These are phyloP conservation scores for Phylloporus arenicola DNA, from an alignment of 768 basidiomycete genomes.

Conservation along the genomic window DNA sequence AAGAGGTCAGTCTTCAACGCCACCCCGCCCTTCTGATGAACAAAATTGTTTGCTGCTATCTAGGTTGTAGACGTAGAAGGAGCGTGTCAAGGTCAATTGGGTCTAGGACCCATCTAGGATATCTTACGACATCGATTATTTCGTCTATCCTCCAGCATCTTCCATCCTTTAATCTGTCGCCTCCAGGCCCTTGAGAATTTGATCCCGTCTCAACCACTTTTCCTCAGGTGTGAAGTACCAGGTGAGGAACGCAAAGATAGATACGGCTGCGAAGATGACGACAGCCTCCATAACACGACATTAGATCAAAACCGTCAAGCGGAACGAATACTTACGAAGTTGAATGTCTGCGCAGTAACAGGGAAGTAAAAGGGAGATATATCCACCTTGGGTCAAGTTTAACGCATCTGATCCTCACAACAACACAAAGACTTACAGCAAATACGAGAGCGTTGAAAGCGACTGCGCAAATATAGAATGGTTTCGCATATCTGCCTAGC, in stretches of 20 bases:
- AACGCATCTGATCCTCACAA: slow-evolving; percentile 3
- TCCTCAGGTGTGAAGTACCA: slow-evolving; percentile 80
- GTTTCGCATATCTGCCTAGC: slow-evolving; percentile 59
- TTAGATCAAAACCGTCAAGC: slow-evolving; percentile 10
- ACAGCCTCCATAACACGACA: slow-evolving; percentile 44
- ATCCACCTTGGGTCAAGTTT: slow-evolving; percentile 49
- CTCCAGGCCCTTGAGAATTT: slow-evolving; percentile 48
- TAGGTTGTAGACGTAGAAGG: slow-evolving; percentile 75
- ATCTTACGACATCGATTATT: slow-evolving; percentile 3
- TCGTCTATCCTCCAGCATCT: neutral
- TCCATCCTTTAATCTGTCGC: slow-evolving; percentile 8
- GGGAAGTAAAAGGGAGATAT: slow-evolving; percentile 88
- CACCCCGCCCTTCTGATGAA: slow-evolving; percentile 1
- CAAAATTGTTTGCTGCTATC: slow-evolving; percentile 1
- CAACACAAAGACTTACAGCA: slow-evolving; percentile 44
- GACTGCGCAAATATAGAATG: slow-evolving; percentile 63
- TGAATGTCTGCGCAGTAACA: slow-evolving; percentile 68
- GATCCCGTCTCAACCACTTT: slow-evolving; percentile 71
- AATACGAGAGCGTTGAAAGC: slow-evolving; percentile 74
- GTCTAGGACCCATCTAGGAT: slow-evolving; percentile 47
- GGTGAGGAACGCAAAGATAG: slow-evolving; percentile 67
- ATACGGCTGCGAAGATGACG: slow-evolving; percentile 75
- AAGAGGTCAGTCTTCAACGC: slow-evolving; percentile 52
- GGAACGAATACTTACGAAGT: slow-evolving; percentile 57
- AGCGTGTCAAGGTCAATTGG: slow-evolving; percentile 68